Percentiles rank a stretch among this genome's conserved stretches.
phyloP scores from a whole-genome alignment of 148 eudicot genomes.

The Chenopodium album region DNA sequence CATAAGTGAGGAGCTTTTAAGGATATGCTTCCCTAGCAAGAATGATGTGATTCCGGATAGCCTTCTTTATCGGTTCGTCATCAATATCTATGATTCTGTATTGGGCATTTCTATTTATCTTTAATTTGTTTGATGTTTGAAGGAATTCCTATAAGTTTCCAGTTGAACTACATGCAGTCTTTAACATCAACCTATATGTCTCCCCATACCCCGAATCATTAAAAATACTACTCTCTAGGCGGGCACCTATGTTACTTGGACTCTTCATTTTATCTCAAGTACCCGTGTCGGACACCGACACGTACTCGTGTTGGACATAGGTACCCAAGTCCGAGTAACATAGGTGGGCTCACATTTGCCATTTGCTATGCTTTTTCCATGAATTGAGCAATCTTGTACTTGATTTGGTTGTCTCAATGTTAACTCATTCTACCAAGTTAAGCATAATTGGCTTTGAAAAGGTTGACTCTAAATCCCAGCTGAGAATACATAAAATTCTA shows the following conservation, averaged over 20 bases:
- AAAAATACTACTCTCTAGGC: not conserved
- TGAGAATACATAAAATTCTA: no score
- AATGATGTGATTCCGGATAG: slow-evolving; percentile 41
- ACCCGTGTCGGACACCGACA: no score
- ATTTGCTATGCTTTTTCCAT: not conserved
- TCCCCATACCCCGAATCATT: not conserved
- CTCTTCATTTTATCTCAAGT: no score
- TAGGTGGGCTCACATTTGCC: not conserved
- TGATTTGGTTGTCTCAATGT: not conserved
- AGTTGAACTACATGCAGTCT: not conserved
- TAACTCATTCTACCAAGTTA: not conserved
- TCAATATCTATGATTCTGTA: not conserved
- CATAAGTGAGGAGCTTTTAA: slow-evolving; percentile 53
- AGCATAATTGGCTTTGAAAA: not conserved
- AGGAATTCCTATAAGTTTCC: not conserved
- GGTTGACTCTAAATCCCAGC: not conserved
- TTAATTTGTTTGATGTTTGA: not conserved
- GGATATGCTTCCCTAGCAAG: slow-evolving; percentile 48
- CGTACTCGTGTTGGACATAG: no score
- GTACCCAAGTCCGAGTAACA: no score
- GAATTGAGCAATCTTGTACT: not conserved
- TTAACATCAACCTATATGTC: not conserved
- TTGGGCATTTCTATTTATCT: slow-evolving; percentile 14
- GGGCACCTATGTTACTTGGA: no score
- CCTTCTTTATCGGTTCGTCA: slow-evolving; percentile 72